A percentile compares a stretch with the other conserved stretches of the same genome.
Evolutionary conservation across 192 early-diverging fungal genomes (phyloP).

Genomic region (Dissophora globulifera): DNA sequence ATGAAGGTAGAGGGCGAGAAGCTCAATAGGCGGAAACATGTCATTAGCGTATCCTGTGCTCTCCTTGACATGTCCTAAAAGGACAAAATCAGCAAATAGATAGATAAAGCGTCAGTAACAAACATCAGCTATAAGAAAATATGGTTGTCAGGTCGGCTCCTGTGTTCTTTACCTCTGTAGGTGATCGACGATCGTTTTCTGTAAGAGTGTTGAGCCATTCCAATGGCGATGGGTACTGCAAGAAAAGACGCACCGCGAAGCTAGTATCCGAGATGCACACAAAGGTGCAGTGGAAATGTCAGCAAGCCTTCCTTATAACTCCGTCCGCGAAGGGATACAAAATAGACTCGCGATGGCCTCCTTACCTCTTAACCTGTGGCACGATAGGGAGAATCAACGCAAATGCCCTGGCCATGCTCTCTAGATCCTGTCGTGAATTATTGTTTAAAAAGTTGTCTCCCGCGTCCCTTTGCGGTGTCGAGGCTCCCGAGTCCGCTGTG

Average conservation of each 20-base stretch:
- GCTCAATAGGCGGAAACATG: conserved; percentile 60
- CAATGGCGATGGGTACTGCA: conserved; percentile 62
- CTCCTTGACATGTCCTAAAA: conserved; percentile 35
- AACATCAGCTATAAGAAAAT: neutral
- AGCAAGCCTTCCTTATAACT: neutral
- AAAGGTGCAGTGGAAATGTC: neutral
- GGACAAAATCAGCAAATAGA: neutral
- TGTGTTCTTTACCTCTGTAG: conserved; percentile 18
- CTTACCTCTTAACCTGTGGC: conserved; percentile 79
- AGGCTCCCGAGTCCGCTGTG: no score
- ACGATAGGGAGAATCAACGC: conserved; percentile 70
- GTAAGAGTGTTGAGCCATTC: conserved; percentile 58
- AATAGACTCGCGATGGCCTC: no score
- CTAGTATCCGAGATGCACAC: conserved; percentile 36
- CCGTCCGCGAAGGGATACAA: no score
- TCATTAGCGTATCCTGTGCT: conserved; percentile 59
- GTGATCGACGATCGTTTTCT: conserved; percentile 25
- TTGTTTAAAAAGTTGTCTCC: conserved; percentile 9
- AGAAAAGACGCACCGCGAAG: conserved; percentile 67
- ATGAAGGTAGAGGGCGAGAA: conserved; percentile 61
- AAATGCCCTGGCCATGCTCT: conserved; percentile 64
- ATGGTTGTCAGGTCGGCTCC: neutral
- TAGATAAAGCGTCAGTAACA: no score
- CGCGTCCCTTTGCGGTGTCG: conserved; percentile 5
- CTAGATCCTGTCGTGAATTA: conserved; percentile 24